These are phyloP conservation scores for Oehlia diaphana DNA, from an alignment of 192 early-diverging fungal species.

Conservation along the genomic window DNA sequence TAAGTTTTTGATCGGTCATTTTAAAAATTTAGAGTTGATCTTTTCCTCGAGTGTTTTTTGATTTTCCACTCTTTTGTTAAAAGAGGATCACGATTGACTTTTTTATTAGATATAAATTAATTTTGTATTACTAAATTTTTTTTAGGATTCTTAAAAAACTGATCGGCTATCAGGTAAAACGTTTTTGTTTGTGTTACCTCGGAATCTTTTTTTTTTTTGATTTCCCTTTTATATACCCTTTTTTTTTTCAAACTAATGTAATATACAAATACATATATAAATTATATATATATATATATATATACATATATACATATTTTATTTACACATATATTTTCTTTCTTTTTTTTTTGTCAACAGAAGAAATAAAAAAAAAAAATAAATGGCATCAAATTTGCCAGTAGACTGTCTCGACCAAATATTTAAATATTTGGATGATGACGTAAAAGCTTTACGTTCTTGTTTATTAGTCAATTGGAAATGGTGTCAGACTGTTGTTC, in stretches of 20 bases:
- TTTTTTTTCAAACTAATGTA: neutral
- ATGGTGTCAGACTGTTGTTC: slow-evolving; percentile 5
- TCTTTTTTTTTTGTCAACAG: neutral
- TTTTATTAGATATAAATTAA: neutral
- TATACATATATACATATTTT: neutral
- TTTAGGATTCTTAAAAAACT: no score
- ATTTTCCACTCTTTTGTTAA: neutral
- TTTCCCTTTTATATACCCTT: neutral
- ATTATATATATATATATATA: no score
- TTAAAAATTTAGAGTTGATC: neutral
- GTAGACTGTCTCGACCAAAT: neutral
- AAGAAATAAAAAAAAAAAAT: neutral
- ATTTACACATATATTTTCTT: neutral
- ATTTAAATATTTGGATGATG: slow-evolving; percentile 1
- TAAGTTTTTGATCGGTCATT: neutral
- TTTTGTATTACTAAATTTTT: neutral
- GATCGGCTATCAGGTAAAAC: neutral
- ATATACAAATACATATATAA: no score
- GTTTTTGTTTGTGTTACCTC: neutral
- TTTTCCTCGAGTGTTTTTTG: neutral
- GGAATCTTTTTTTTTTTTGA: neutral
- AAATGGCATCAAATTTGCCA: neutral
- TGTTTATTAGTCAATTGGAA: slow-evolving; percentile 9
- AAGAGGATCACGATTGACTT: neutral
- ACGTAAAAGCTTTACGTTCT: neutral